phyloP scores from a whole-genome alignment of 2,329 filamentous ascomycete species.

The Parasarocladium wereldwijsianum region DNA sequence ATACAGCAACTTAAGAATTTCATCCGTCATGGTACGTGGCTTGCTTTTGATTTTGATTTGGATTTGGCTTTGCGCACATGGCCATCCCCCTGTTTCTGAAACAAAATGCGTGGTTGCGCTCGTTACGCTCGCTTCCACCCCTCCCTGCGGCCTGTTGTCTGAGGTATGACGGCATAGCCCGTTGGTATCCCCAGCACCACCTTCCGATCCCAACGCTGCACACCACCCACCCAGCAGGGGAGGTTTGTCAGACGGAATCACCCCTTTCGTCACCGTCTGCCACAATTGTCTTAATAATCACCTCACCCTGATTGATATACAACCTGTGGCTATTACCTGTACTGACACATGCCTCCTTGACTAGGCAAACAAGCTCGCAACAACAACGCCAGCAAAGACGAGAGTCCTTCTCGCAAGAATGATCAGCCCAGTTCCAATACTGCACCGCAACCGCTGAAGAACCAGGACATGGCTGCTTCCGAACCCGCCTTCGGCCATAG shows the following conservation, averaged over 20 bases:
- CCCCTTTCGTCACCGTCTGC: too few species aligned
- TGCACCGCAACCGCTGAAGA: constrained; percentile 35
- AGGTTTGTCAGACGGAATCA: too few species aligned
- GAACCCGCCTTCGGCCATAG: constrained; percentile 26
- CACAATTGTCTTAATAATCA: too few species aligned
- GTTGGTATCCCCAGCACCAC: too few species aligned
- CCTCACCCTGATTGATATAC: too few species aligned
- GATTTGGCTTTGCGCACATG: too few species aligned
- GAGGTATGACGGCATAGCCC: constrained; percentile 4
- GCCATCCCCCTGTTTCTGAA: background rate
- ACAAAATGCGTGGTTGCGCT: constrained; percentile 1
- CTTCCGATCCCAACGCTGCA: too few species aligned
- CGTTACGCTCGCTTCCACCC: background rate
- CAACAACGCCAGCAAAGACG: constrained; percentile 35
- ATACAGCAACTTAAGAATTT: constrained; percentile 96
- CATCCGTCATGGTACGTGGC: constrained; percentile 65
- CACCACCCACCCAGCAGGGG: too few species aligned
- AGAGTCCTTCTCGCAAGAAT: constrained; percentile 32
- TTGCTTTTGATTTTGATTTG: too few species aligned
- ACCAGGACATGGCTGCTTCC: constrained; percentile 36
- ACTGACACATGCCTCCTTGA: constrained; percentile 2
- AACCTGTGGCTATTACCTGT: too few species aligned
- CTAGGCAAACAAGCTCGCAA: constrained; percentile 76
- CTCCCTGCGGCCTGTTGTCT: constrained; percentile 1
- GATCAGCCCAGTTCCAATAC: constrained; percentile 33